These are phyloP conservation scores for Pseudocercospora musae DNA, from an alignment of 2,329 filamentous ascomycete species.

Conservation along the genomic window DNA sequence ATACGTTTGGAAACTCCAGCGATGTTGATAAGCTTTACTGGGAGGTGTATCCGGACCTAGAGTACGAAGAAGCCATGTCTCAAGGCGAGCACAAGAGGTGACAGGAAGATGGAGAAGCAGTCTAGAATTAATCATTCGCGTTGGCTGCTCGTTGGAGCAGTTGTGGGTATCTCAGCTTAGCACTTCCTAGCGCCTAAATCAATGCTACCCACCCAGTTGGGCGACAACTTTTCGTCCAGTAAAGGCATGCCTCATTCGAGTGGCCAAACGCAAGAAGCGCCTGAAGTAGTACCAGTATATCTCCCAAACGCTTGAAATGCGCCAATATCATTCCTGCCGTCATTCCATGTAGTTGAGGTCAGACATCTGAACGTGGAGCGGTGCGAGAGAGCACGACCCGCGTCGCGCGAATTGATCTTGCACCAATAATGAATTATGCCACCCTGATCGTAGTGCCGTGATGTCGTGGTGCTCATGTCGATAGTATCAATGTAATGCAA, in stretches of 20 bases:
- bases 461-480: background rate
- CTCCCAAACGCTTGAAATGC: background rate
- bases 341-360: background rate
- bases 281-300: background rate
- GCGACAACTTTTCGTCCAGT: background rate
- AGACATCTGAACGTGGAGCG: background rate
- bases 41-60: slow-evolving; percentile 52
- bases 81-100: background rate
- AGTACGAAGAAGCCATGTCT: slow-evolving; percentile 33
- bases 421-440: background rate
- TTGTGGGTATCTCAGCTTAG: background rate
- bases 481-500: background rate
- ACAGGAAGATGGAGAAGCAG: background rate
- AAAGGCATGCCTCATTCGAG: background rate
- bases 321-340: background rate
- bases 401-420: background rate
- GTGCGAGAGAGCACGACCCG: background rate
- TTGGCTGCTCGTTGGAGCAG: background rate
- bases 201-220: background rate
- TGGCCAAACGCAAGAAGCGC: background rate
- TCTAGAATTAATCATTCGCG: background rate
- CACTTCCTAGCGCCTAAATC: background rate
- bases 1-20: slow-evolving; percentile 50
- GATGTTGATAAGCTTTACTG: slow-evolving; percentile 51
- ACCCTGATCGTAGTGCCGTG: background rate